Base-by-base conservation (phyloP, 2,329 filamentous ascomycete genomes). In the Colletotrichum camelliae region DNA sequence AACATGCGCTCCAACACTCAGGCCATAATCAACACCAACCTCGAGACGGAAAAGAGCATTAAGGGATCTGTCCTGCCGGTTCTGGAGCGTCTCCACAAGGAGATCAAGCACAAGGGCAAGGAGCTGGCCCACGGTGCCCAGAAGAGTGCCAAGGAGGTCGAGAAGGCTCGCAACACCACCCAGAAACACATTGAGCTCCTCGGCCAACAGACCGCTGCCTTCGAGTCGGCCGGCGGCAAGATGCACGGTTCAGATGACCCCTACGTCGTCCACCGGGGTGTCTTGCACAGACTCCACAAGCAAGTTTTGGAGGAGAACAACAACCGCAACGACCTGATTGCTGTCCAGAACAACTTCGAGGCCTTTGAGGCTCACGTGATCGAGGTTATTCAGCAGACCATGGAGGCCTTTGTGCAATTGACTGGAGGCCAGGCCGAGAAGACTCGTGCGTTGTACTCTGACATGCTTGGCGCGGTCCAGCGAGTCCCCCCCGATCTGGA, bases 131-230 rank as follows among this genome's bases (percentile, higher is more conserved):
- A 92, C 77, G 96, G 96, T 10, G 95, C 94, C 27, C 91, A 93
- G 77, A 98, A 97, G 88, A 91, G 93, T 18, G 92, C 94, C 79
- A 99, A 98, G 87, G 92, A 95, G 67, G 96, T 99, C 27, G 95
- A 98, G 77, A 98, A 98, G 88, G 93, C 95, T 10, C 94, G 96
- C 76, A 92, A 93, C 80, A 88, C 87, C 8, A 98, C 96, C 0
- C 96, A 99, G 87, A 98, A 98, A 88, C 95, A 98, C 80, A 98
- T 99, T 77, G 96, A 99, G 87, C 90, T 98, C 29, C 92, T 99
- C 2, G 96, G 95, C 52, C 94, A 97, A 86, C 93, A 98, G 80
- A 92, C 95, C 1, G 95, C 96, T 12, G 87, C 91, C 4, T 97
- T 93, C 80, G 95, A 97, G 79, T 94, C 95, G 2, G 89, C 91